These are phyloP conservation scores for Aspergillus heteromorphus DNA, from an alignment of 495 filamentous ascomycete species.

Conservation along the genomic window DNA sequence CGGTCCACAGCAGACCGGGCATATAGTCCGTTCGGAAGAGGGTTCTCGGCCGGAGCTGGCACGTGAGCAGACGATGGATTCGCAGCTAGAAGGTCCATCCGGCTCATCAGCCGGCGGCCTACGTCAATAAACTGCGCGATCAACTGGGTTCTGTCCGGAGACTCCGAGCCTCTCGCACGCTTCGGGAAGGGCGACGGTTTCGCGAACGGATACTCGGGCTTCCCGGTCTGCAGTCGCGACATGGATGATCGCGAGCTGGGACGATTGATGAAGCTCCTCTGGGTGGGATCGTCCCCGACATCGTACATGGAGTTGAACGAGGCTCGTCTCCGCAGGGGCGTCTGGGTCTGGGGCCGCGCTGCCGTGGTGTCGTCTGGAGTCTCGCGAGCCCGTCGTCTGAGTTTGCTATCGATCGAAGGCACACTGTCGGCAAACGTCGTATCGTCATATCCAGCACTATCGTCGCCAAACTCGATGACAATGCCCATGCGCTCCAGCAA, in stretches of 20 bases:
- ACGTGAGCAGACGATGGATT: constrained; percentile 12
- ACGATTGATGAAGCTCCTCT: constrained; percentile 32
- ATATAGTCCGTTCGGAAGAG: constrained; percentile 23
- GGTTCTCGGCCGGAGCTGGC: constrained; percentile 7
- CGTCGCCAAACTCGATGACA: constrained; percentile 53
- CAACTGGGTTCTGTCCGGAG: constrained; percentile 40
- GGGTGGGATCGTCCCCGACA: constrained; percentile 44
- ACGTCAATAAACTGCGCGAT: constrained; percentile 44
- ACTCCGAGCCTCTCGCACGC: constrained; percentile 15
- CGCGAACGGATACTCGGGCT: constrained; percentile 25
- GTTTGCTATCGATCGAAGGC: constrained; percentile 17
- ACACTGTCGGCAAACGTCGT: constrained; percentile 23
- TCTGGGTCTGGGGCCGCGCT: constrained; percentile 20
- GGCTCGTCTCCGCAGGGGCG: constrained; percentile 43
- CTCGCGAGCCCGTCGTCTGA: constrained; percentile 11
- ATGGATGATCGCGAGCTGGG: constrained; percentile 45
- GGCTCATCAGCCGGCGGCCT: constrained; percentile 35
- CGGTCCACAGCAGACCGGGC: constrained; percentile 34
- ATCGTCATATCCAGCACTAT: constrained; percentile 25
- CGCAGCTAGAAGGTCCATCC: constrained; percentile 25
- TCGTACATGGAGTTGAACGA: constrained; percentile 55
- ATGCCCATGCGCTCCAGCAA: constrained; percentile 62
- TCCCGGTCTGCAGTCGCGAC: constrained; percentile 39
- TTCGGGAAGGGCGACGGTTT: constrained; percentile 29
- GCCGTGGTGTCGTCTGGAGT: constrained; percentile 9